These are phyloP conservation scores for Ustilago crameri DNA, from an alignment of 1,284 basidiomycete genomes.

Conservation along the genomic window DNA sequence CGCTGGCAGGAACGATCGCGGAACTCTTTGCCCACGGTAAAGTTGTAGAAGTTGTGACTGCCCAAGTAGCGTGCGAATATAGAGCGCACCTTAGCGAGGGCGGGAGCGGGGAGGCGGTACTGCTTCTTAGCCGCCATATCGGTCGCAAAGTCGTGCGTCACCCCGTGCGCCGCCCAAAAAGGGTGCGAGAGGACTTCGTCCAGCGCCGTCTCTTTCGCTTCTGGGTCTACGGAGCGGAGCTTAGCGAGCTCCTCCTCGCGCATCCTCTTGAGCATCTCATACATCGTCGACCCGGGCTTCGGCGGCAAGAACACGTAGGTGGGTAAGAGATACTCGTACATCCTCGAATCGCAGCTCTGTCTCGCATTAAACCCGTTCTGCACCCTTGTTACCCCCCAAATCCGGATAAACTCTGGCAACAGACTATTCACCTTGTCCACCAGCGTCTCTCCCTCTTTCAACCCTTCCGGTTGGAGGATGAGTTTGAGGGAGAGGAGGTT, in stretches of 20 bases:
- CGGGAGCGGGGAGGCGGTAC: slow-evolving; percentile 47
- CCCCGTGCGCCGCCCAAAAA: slow-evolving; percentile 61
- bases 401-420: slow-evolving; percentile 87
- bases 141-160: slow-evolving; percentile 39
- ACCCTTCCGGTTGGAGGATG: slow-evolving; percentile 69
- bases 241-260: slow-evolving; percentile 18
- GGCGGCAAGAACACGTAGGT: slow-evolving; percentile 93
- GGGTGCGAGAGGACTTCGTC: slow-evolving; percentile 55
- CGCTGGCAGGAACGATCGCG: slow-evolving; percentile 82
- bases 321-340: slow-evolving; percentile 97
- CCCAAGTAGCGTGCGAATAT: slow-evolving; percentile 56
- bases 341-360: slow-evolving; percentile 79
- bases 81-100: slow-evolving; percentile 51
- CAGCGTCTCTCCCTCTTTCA: slow-evolving; percentile 68
- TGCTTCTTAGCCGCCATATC: slow-evolving; percentile 60
- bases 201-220: slow-evolving; percentile 24
- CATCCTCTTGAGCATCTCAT: slow-evolving; percentile 54
- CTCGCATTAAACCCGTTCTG: slow-evolving; percentile 94
- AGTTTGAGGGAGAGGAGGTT: slow-evolving; percentile 75
- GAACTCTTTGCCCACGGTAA: slow-evolving; percentile 88
- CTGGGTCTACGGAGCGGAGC: not conserved
- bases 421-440: slow-evolving; percentile 84
- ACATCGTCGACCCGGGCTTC: slow-evolving; percentile 73
- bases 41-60: slow-evolving; percentile 89
- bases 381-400: slow-evolving; percentile 89